Evolutionary conservation across 2,329 filamentous ascomycete genomes (phyloP), one percentile per base, ranked within the genome.

Genomic region (Zymoseptoria passerinii): DNA sequence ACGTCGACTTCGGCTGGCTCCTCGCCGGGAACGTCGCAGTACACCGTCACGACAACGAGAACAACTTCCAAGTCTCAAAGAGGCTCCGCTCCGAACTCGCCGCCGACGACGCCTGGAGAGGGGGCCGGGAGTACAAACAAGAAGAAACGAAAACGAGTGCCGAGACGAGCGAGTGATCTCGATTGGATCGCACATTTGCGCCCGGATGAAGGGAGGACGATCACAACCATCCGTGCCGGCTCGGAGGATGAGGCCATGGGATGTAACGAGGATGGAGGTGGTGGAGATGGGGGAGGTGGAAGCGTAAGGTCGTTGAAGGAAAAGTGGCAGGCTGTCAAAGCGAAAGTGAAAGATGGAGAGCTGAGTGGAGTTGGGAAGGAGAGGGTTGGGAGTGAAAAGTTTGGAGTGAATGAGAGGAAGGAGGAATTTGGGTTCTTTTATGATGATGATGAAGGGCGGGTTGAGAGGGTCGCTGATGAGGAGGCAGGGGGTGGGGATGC

Each of bases 171-270:
- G n/a, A 55, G 55, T 48, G 55, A 57, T 8, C 35, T 51, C n/a
- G 60, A 59, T 29, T 58, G 51, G 54, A 51, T 53, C 29, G 18
- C 23, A 8, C 40, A 40, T 28, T n/a, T 63, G 28, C 57, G 58
- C 3, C 58, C 58, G 8, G 59, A 61, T 23, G 56, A 60, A 16
- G 53, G 44, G 19, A 56, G 60, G 35, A 62, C 58, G 0, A 28
- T 56, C 4, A 65, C 63, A 4, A 51, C 58, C 3, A 58, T 65
- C 19, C 48, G 51, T 10, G 44, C 58, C 35, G 63, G 63, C 23
- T 23, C 23, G 23, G 23, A 23, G 4, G 23, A 4, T 23, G 23
- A 23, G 23, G 4, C 23, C 2, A 23, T 23, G 23, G 23, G 23
- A 23, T 23, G 4, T 23, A 4, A 23, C 23, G 23, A 23, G 23